Evolutionary conservation across 2,329 filamentous ascomycete species (phyloP), one percentile per base, ranked within the genome.

Genomic region (Fusarium concolor): DNA sequence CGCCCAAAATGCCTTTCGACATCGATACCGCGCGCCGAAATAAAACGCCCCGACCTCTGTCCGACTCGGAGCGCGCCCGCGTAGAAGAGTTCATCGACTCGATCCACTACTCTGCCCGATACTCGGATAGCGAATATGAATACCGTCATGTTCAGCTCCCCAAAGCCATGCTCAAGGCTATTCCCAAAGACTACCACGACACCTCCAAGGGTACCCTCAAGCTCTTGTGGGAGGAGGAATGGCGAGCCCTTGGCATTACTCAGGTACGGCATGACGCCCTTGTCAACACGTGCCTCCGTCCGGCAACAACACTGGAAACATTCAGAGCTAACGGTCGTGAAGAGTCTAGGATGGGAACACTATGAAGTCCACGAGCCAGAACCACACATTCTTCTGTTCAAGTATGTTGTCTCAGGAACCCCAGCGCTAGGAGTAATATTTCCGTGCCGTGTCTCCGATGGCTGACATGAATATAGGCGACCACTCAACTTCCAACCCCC

Each of bases 321-420:
- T 10, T 14, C 14, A 37, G 44, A 51, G 58, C 74, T 76, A 51
- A 71, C 66, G 49, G 26, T 20, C 15, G 28, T 31, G 18, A 77
- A 98, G 94, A 98, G 95, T 84, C 85, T 99, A 75, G 96, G 96
- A 59, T 99, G 96, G 96, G 95, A 98, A 79, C 96, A 99, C 80
- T 99, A 99, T 79, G 96, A 99, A 81, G 96, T 99, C 55, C 96
- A 99, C 80, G 96, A 98, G 80, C 96, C 96, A 42, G 96, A 99
- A 83, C 96, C 96, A 70, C 96, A 99, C 80, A 99, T 99, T 76
- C 87, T 99, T 56, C 88, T 99, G 31, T 99, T 99, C 88, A 99
- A 99, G 95, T 97, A 83, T 80, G 92, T 85, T 38, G 11, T 12
- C 18, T 50, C 24, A n/a, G 10, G n/a, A 14, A 20, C 46, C n/a